A percentile compares a stretch with the other conserved stretches of the same genome.
phyloP scores from a whole-genome alignment of 163 green algal genomes.

The Coccomyxa subellipsoidea region DNA sequence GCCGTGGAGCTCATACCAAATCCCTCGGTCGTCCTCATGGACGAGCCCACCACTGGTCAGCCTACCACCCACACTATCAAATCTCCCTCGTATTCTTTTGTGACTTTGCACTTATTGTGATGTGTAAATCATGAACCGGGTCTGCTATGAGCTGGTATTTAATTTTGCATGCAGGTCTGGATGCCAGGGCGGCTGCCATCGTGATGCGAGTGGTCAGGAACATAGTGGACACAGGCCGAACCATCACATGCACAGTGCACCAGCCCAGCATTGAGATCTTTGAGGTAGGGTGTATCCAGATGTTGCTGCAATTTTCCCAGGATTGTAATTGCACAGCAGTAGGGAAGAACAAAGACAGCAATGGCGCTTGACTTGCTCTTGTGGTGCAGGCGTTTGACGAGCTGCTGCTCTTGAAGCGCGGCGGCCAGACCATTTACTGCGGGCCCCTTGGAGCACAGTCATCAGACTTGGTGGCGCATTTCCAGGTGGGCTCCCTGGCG shows the following conservation, averaged over 20 bases:
- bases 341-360: background rate
- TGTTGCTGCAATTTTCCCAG: too few species aligned
- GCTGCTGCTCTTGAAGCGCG: constrained; percentile 76
- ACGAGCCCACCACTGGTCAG: constrained; percentile 29
- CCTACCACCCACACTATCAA: too few species aligned
- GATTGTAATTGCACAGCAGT: too few species aligned
- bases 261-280: constrained; percentile 50
- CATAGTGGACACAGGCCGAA: constrained; percentile 24
- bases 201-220: constrained; percentile 72
- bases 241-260: constrained; percentile 33
- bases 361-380: background rate
- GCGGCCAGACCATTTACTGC: constrained; percentile 69
- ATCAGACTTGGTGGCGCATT: constrained; percentile 59
- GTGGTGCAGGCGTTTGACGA: constrained; percentile 60
- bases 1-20: constrained; percentile 63
- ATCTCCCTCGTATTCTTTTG: too few species aligned
- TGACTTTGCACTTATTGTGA: too few species aligned
- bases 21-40: constrained; percentile 39
- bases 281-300: constrained; percentile 28
- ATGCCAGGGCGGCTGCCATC: constrained; percentile 67
- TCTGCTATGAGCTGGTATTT: too few species aligned
- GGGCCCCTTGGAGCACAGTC: constrained; percentile 58
- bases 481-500: constrained; percentile 40
- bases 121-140: too few species aligned
- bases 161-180: constrained; percentile 61